A percentile compares a stretch with the other conserved stretches of the same genome.
These are phyloP conservation scores for Ganoderma sp. DNA, from an alignment of 1,284 basidiomycete species.

Conservation along the genomic window DNA sequence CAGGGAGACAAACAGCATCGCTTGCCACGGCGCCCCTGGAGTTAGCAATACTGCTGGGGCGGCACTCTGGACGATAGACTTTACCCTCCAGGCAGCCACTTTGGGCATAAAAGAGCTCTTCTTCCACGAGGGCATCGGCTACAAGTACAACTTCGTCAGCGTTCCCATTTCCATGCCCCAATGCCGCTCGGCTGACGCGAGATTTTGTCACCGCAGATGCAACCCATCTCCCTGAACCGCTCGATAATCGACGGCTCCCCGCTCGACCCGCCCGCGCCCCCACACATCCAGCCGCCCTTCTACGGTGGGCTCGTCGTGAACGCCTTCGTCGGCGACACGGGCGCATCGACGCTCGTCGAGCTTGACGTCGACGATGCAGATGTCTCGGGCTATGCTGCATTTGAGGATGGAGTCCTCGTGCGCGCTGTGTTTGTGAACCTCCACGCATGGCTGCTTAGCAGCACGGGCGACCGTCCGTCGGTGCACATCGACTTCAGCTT, in stretches of 20 bases:
- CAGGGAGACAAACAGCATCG: constrained; percentile 42
- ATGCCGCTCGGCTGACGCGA: background rate
- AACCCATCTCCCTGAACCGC: constrained; percentile 56
- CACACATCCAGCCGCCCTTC: constrained; percentile 65
- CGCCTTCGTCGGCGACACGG: constrained; percentile 48
- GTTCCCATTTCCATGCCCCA: background rate
- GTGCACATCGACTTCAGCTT: constrained; percentile 49
- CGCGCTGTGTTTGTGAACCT: constrained; percentile 65
- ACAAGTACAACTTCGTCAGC: constrained; percentile 50
- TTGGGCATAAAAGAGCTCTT: constrained; percentile 44
- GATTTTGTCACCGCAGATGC: constrained; percentile 48
- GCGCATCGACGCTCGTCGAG: constrained; percentile 53
- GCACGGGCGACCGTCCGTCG: constrained; percentile 42
- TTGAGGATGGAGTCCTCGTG: constrained; percentile 50
- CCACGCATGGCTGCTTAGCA: constrained; percentile 53
- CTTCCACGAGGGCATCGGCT: constrained; percentile 52
- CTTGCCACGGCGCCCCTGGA: constrained; percentile 62
- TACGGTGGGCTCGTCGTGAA: constrained; percentile 60
- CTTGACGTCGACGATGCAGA: constrained; percentile 53
- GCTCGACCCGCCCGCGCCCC: constrained; percentile 50
- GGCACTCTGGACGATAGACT: constrained; percentile 72
- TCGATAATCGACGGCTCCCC: constrained; percentile 58
- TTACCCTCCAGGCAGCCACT: constrained; percentile 55
- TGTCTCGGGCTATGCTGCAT: constrained; percentile 68
- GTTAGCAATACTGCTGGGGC: constrained; percentile 74